Evolutionary conservation across 1,284 basidiomycete species (phyloP).

Genomic region (Cutaneotrichosporon dermatis): DNA sequence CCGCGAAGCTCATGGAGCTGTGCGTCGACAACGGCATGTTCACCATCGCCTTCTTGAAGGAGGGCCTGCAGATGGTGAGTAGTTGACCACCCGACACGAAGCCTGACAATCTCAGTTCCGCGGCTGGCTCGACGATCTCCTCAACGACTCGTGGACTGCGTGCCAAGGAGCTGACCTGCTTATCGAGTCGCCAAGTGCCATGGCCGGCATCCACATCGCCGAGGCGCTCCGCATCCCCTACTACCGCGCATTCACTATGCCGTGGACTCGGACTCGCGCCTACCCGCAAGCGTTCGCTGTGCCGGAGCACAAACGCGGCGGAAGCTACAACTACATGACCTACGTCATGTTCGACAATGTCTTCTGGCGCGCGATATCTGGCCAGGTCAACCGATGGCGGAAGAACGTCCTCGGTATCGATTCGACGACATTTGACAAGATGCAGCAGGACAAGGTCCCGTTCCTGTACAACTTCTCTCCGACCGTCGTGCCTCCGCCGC

Average conservation of each 20-base stretch:
- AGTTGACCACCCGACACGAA: too few species aligned
- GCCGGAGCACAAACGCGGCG: constrained; percentile 51
- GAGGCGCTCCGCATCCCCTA: constrained; percentile 68
- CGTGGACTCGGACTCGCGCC: constrained; percentile 60
- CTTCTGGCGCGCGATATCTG: constrained; percentile 67
- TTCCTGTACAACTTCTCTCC: constrained; percentile 65
- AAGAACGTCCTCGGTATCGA: constrained; percentile 56
- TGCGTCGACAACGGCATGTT: constrained; percentile 97
- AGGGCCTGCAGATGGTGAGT: constrained; percentile 74
- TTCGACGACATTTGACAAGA: constrained; percentile 62
- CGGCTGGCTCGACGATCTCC: constrained; percentile 69
- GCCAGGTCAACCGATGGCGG: constrained; percentile 71
- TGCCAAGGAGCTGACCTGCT: constrained; percentile 70
- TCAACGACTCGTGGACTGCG: constrained; percentile 64
- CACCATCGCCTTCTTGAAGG: constrained; percentile 87
- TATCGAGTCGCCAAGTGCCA: constrained; percentile 62
- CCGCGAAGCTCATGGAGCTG: constrained; percentile 59
- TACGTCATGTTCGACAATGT: constrained; percentile 64
- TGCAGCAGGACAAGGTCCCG: constrained; percentile 51
- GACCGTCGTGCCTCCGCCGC: constrained; percentile 76
- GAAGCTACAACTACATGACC: constrained; percentile 47
- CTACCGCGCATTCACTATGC: constrained; percentile 66
- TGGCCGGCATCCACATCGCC: constrained; percentile 76
- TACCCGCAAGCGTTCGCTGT: constrained; percentile 65
- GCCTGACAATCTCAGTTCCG: constrained; percentile 56